phyloP scores from a whole-genome alignment of 78 protist species.

The Dictyostelium intermedium region DNA sequence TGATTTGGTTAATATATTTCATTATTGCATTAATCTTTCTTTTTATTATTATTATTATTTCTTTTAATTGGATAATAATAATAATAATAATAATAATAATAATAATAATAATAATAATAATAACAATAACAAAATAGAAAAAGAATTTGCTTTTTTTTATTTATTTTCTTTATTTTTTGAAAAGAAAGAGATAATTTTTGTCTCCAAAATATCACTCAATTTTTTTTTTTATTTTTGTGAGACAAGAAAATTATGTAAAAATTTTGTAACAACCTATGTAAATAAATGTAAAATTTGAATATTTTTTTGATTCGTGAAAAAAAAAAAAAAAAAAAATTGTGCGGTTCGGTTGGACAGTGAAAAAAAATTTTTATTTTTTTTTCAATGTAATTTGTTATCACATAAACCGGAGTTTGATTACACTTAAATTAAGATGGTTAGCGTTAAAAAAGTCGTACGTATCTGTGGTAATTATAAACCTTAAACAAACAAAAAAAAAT shows the following conservation, averaged over 20 bases:
- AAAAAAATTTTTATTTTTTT: not conserved
- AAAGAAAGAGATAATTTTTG: too few relatives aligned
- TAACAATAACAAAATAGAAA: too few relatives aligned
- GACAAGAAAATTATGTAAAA: not conserved
- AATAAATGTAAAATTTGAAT: not conserved
- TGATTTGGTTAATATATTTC: too few relatives aligned
- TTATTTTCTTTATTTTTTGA: too few relatives aligned
- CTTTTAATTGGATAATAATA: too few relatives aligned
- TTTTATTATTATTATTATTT: too few relatives aligned
- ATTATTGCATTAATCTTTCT: too few relatives aligned
- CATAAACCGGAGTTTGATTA: not conserved
- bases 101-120: too few relatives aligned
- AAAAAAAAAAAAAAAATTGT: not conserved
- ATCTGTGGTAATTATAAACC: not conserved
- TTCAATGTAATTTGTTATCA: not conserved
- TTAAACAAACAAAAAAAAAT: not conserved
- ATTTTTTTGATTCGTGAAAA: not conserved
- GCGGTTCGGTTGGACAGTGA: not conserved
- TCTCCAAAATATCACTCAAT: too few relatives aligned
- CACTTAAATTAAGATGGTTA: conserved; percentile 3
- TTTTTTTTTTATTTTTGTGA: not conserved
- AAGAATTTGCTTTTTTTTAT: too few relatives aligned
- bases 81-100: too few relatives aligned
- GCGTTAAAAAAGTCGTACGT: conserved; percentile 7
- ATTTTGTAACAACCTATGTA: not conserved